Percentiles rank a stretch among this genome's conserved stretches.
Evolutionary conservation across 139 green algal genomes (phyloP).

Genomic region (Zygnema cylindricum): DNA sequence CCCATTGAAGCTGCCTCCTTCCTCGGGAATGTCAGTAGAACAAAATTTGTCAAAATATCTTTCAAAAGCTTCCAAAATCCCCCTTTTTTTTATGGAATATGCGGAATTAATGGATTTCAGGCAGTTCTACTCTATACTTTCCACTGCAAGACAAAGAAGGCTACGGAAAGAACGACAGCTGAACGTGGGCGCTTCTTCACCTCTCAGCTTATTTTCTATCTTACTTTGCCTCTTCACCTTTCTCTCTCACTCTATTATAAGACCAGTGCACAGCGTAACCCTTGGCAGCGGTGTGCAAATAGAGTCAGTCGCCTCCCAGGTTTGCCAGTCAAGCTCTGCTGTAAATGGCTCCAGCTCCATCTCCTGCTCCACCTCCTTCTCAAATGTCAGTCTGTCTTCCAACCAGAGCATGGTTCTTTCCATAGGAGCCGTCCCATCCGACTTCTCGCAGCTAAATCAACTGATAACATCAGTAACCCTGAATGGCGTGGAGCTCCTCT

Average conservation of each 20-base stretch:
- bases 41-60: too few relatives aligned
- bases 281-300: not conserved
- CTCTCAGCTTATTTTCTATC: not conserved
- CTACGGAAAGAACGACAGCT: not conserved
- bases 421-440: not conserved
- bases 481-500: constrained; percentile 17
- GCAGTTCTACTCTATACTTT: not conserved
- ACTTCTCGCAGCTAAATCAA: constrained; percentile 2
- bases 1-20: too few relatives aligned
- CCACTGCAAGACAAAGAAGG: not conserved
- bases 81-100: not conserved
- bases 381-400: not conserved
- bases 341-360: not conserved
- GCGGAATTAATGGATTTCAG: too few relatives aligned
- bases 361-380: not conserved
- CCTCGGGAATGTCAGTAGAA: too few relatives aligned
- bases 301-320: not conserved
- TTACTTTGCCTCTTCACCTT: not conserved
- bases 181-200: not conserved
- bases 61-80: not conserved
- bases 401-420: not conserved
- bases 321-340: not conserved
- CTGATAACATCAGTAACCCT: constrained; percentile 13
- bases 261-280: not conserved
- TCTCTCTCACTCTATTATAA: not conserved